A percentile compares a stretch with the other conserved stretches of the same genome.
Evolutionary conservation across 768 basidiomycete species (phyloP).

Genomic region (Termitomyces sp.): DNA sequence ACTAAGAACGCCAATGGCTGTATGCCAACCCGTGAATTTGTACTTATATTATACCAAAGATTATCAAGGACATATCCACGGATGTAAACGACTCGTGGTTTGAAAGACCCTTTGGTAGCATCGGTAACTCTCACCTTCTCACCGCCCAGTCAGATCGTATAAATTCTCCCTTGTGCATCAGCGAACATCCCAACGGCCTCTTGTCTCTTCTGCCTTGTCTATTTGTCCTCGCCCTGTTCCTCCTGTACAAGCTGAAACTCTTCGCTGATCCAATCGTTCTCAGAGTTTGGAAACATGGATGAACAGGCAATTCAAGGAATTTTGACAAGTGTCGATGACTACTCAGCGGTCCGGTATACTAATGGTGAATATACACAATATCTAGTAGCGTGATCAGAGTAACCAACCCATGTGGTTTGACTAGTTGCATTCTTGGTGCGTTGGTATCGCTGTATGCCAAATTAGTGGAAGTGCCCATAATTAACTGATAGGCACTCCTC

Average conservation of each 20-base stretch:
- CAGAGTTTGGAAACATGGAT: not conserved
- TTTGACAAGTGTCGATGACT: not conserved
- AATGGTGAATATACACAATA: not conserved
- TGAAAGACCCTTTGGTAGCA: too few relatives aligned
- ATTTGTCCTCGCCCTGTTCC: not conserved
- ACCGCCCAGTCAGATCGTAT: not conserved
- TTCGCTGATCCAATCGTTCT: too few relatives aligned
- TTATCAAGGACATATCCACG: not conserved
- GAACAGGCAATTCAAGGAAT: not conserved
- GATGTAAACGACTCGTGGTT: not conserved
- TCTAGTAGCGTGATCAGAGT: not conserved
- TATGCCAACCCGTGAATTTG: not conserved
- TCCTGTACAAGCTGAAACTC: not conserved
- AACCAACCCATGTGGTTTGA: not conserved
- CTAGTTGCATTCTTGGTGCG: not conserved
- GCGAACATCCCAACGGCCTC: not conserved
- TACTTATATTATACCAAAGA: not conserved
- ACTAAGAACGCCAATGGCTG: not conserved
- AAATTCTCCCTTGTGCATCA: not conserved
- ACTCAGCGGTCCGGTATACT: slow-evolving; percentile 1
- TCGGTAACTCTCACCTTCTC: not conserved
- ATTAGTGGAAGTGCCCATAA: not conserved
- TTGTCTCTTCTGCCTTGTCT: not conserved
- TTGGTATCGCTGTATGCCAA: not conserved
- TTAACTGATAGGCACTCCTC: not conserved